Conservation (phyloP, 768 basidiomycete species). For the Lepiota subincarnata region DNA sequence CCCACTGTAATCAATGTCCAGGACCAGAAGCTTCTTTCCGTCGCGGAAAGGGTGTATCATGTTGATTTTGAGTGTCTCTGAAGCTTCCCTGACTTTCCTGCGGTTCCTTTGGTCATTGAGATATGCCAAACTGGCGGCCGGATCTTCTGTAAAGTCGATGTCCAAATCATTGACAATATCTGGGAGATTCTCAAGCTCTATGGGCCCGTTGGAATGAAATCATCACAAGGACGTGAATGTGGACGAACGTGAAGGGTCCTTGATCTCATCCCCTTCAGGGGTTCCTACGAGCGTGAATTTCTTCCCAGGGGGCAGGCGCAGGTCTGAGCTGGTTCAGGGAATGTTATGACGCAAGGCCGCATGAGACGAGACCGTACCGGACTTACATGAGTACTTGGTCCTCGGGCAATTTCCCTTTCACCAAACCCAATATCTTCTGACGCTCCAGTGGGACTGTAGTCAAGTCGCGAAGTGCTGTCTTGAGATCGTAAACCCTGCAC, state of each 20-base stretch:
- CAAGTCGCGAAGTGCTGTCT: constrained; percentile 56
- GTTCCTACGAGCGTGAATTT: constrained; percentile 87
- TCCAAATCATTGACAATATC: constrained; percentile 81
- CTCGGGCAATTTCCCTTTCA: constrained; percentile 76
- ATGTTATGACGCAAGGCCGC: constrained; percentile 9
- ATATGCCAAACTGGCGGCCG: constrained; percentile 54
- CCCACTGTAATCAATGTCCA: constrained; percentile 88
- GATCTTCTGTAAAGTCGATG: constrained; percentile 67
- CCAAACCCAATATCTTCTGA: constrained; percentile 84
- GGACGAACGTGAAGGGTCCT: constrained; percentile 62
- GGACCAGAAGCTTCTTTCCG: constrained; percentile 77
- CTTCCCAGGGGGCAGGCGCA: constrained; percentile 55
- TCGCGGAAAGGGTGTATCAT: constrained; percentile 72
- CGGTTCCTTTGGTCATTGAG: constrained; percentile 77
- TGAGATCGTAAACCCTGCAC: constrained; percentile 78
- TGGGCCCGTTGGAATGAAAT: not conserved
- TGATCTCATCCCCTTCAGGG: constrained; percentile 80
- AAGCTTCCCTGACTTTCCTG: constrained; percentile 74
- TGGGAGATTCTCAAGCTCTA: constrained; percentile 63
- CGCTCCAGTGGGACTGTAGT: constrained; percentile 81
- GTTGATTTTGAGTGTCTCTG: constrained; percentile 58
- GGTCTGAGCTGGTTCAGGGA: constrained; percentile 42
- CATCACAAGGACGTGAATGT: not conserved
- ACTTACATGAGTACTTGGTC: constrained; percentile 67
- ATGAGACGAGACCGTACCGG: constrained; percentile 18